A percentile compares a stretch with the other conserved stretches of the same genome.
phyloP scores from a whole-genome alignment of 2,329 filamentous ascomycete species.

The Fusarium luffae region DNA sequence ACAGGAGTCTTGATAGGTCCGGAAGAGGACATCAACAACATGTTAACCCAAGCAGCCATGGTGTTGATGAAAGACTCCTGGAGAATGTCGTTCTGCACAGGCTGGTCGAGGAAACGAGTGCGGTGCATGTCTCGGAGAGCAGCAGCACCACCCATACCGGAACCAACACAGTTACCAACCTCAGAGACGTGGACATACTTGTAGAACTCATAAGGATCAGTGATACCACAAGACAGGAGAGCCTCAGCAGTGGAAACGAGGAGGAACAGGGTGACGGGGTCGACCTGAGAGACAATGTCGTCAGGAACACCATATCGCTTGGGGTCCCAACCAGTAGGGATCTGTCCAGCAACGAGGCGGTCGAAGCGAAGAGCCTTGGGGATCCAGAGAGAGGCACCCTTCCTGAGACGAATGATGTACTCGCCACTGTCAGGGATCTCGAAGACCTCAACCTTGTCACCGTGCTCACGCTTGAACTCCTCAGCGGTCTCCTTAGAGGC shows the following conservation, averaged over 20 bases:
- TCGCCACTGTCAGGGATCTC: slow-evolving; percentile 94
- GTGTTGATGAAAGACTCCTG: slow-evolving; percentile 99
- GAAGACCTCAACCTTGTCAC: slow-evolving; percentile 97
- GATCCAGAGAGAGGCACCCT: slow-evolving; percentile 93
- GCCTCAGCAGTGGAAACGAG: slow-evolving; percentile 94
- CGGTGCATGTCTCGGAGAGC: slow-evolving; percentile 98
- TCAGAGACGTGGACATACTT: slow-evolving; percentile 99
- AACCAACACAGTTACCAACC: slow-evolving; percentile 97
- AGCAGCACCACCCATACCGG: slow-evolving; percentile 94
- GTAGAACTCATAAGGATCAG: slow-evolving; percentile 99
- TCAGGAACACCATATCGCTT: slow-evolving; percentile 96
- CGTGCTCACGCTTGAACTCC: slow-evolving; percentile 97
- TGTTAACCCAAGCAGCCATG: slow-evolving; percentile 99
- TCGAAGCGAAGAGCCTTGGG: slow-evolving; percentile 98
- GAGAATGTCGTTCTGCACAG: slow-evolving; percentile 97
- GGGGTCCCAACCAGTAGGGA: slow-evolving; percentile 96
- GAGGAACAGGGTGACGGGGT: slow-evolving; percentile 94
- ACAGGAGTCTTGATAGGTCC: slow-evolving; percentile 99
- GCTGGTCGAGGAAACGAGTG: slow-evolving; percentile 95
- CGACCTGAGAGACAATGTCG: slow-evolving; percentile 97
- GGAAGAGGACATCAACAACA: slow-evolving; percentile 96
- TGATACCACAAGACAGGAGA: slow-evolving; percentile 92
- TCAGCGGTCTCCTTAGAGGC: slow-evolving; percentile 96
- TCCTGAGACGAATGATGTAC: slow-evolving; percentile 93
- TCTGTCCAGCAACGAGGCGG: slow-evolving; percentile 94